Base-by-base conservation (phyloP, 2,329 filamentous ascomycete species). In the Sporothrix brasiliensis region DNA sequence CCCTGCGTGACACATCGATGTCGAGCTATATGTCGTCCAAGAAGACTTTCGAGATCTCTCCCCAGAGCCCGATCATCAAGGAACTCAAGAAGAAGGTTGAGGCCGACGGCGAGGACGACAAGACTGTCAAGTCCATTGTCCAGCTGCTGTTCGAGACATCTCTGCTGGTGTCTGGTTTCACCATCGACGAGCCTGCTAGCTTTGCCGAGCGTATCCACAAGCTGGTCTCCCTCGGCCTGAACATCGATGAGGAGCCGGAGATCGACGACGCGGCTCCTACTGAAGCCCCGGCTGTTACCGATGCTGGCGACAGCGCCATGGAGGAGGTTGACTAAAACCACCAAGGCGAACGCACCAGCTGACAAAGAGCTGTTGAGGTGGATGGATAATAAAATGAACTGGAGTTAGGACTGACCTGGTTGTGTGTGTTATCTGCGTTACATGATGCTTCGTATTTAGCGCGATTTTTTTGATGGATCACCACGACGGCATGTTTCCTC, bases 41-140 rank as follows among this genome's bases (percentile, higher is more conserved):
- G 94, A 99, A 99, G 93, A 99, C 95, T 44, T 98, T 99, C 77
- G 95, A 99, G 88, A 98, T 99, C 84, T 98, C 95, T n/a, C 95
- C 95, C 83, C 94, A 95, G 88, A 97, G 93, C 78, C 81, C 93
- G 75, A 99, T 99, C 84, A 90, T 99, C 87, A 92, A 97, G 90
- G 95, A 98, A 89, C 91, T 99, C 80, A 97, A 96, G 92, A 93
- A 91, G 86, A 99, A 99, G 93, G 93, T 98, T 74, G 95, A 98
- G 88, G 81, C 90, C 72, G 95, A 99, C 79, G 95, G 95, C 75
- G 94, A 97, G 91, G 94, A 94, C 82, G 95, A 98, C 88, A 93
- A 94, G 82, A 97, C 94, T 72, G 95, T 99, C 87, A 98, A 98
- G 89, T 97, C 93, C 73, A 98, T 99, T 80, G 96, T 95, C 77